A percentile compares a stretch with the other conserved stretches of the same genome.
Conservation (phyloP, 1,139 yeast species). For the Sugiyamaella pinicola region DNA sequence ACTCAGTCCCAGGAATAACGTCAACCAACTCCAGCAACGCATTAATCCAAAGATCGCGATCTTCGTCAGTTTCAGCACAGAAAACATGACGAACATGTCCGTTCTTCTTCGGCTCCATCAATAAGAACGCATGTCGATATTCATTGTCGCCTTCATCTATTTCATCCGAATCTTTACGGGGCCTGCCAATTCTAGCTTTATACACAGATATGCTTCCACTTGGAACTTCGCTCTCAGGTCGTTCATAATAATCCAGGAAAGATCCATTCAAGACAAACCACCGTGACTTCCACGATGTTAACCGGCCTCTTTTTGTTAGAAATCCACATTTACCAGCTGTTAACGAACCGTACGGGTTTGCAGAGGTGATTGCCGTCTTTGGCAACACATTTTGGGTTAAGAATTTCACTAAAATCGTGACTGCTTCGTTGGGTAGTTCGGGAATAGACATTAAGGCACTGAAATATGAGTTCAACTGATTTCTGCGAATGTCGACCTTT, state of each 20-base stretch:
- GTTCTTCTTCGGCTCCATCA: conserved; percentile 65
- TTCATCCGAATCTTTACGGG: conserved; percentile 41
- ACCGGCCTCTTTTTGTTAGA: conserved; percentile 63
- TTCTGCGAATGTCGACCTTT: conserved; percentile 64
- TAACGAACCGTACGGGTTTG: conserved; percentile 11
- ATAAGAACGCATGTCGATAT: conserved; percentile 73
- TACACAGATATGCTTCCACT: conserved; percentile 61
- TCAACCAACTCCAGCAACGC: conserved; percentile 53
- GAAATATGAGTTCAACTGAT: conserved; percentile 62
- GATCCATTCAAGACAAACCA: conserved; percentile 76
- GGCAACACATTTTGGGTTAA: conserved; percentile 70
- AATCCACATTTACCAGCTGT: conserved; percentile 59
- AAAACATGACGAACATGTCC: conserved; percentile 63
- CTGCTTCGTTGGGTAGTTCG: conserved; percentile 55
- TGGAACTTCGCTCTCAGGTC: conserved; percentile 55
- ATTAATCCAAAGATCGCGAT: conserved; percentile 78
- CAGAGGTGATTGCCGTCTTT: conserved; percentile 44
- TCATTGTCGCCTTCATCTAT: conserved; percentile 59
- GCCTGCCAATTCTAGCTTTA: conserved; percentile 66
- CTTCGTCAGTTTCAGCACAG: conserved; percentile 81
- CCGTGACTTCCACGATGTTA: conserved; percentile 71
- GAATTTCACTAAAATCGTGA: conserved; percentile 61
- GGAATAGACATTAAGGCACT: conserved; percentile 58
- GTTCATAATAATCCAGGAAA: conserved; percentile 59
- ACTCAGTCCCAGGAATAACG: conserved; percentile 9